Conservation (phyloP, 2,329 filamentous ascomycete genomes). For the Triangularia setosa region DNA sequence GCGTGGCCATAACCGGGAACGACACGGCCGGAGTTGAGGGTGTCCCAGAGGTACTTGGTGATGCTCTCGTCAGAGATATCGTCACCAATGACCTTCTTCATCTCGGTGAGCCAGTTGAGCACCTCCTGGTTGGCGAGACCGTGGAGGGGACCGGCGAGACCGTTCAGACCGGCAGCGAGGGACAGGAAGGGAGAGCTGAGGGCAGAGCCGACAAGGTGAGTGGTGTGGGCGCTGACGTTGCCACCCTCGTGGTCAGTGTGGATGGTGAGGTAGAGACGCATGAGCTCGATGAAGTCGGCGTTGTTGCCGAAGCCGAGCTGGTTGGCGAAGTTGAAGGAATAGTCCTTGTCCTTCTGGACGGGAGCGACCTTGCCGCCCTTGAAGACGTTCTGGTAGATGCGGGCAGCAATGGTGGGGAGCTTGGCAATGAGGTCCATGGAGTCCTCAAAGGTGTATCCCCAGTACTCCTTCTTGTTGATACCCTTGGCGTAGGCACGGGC, state of each 20-base stretch:
- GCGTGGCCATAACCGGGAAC: conserved; percentile 98
- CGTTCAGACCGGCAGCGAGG: conserved; percentile 92
- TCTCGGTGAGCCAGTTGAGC: conserved; percentile 97
- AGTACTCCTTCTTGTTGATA: conserved; percentile 99
- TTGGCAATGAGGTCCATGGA: conserved; percentile 99
- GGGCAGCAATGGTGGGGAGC: conserved; percentile 94
- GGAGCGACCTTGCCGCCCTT: conserved; percentile 98
- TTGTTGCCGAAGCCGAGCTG: conserved; percentile 96
- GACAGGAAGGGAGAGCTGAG: conserved; percentile 98
- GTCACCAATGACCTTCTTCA: conserved; percentile 92
- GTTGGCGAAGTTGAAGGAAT: conserved; percentile 99
- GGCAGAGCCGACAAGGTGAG: conserved; percentile 93
- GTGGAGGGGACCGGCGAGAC: conserved; percentile 96
- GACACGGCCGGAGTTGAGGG: conserved; percentile 90
- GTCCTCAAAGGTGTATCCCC: conserved; percentile 98
- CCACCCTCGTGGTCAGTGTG: conserved; percentile 99
- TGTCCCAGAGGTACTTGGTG: conserved; percentile 98
- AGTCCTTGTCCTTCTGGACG: conserved; percentile 98
- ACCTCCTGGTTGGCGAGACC: conserved; percentile 99
- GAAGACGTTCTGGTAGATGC: conserved; percentile 99
- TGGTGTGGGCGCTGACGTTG: conserved; percentile 97
- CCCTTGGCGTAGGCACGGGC: conserved; percentile 98
- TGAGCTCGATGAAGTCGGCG: conserved; percentile 94
- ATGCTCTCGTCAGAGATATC: conserved; percentile 95
- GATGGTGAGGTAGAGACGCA: conserved; percentile 99